A percentile compares a stretch with the other conserved stretches of the same genome.
Evolutionary conservation across 2,329 filamentous ascomycete genomes (phyloP).

Genomic region (Fusarium siculi): DNA sequence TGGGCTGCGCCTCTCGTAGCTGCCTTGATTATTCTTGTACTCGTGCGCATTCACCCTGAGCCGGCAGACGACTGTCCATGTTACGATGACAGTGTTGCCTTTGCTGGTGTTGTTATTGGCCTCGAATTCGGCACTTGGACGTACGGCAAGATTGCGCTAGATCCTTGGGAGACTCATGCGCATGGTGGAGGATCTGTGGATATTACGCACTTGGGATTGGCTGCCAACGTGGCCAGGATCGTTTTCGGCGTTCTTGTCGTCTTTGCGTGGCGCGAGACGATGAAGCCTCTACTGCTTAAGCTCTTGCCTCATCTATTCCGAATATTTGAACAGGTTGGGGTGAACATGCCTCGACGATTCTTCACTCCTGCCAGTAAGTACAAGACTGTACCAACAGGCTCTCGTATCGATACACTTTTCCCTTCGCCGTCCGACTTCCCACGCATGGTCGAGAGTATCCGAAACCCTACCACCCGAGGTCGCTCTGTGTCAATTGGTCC

Average conservation of each 20-base stretch:
- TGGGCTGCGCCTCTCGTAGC: slow-evolving; percentile 73
- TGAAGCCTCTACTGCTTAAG: slow-evolving; percentile 85
- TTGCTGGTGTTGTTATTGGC: slow-evolving; percentile 90
- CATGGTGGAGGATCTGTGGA: slow-evolving; percentile 68
- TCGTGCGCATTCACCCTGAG: slow-evolving; percentile 92
- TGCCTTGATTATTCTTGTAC: slow-evolving; percentile 73
- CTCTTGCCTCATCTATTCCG: slow-evolving; percentile 88
- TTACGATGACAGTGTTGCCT: slow-evolving; percentile 95
- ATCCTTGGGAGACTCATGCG: slow-evolving; percentile 57
- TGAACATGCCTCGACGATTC: slow-evolving; percentile 87
- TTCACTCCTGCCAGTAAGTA: slow-evolving; percentile 94
- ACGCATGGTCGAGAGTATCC: slow-evolving; percentile 81
- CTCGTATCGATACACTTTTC: slow-evolving; percentile 82
- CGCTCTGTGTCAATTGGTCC: slow-evolving; percentile 91
- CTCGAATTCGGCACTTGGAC: slow-evolving; percentile 87
- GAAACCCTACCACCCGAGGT: slow-evolving; percentile 75
- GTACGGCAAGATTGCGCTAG: slow-evolving; percentile 67
- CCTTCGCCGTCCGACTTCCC: slow-evolving; percentile 90
- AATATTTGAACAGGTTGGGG: slow-evolving; percentile 80
- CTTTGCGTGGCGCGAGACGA: slow-evolving; percentile 88
- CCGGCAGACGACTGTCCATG: slow-evolving; percentile 97
- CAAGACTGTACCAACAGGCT: slow-evolving; percentile 78
- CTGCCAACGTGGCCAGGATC: slow-evolving; percentile 73
- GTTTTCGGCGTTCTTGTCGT: slow-evolving; percentile 83
- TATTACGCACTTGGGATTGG: slow-evolving; percentile 72